Evolutionary conservation across 257 asterid genomes (phyloP).

Genomic region (Nicotiana tomentosiformis): DNA sequence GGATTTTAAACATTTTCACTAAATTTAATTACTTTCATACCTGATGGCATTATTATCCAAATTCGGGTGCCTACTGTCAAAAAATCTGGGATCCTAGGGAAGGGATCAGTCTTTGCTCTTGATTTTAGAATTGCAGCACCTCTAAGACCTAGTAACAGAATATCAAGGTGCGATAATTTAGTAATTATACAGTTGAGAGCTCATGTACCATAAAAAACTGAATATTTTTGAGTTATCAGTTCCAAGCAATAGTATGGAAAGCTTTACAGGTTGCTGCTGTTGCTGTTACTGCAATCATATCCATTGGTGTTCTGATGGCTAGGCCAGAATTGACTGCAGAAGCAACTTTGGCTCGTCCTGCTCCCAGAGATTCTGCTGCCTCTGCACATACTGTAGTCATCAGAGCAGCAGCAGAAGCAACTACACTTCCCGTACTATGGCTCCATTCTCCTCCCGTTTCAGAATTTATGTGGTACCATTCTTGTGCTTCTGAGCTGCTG

Average conservation of each 20-base stretch:
- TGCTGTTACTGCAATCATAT: slow-evolving; percentile 61
- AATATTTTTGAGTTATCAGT: background rate
- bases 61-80: slow-evolving; percentile 39
- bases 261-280: slow-evolving; percentile 58
- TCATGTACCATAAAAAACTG: background rate
- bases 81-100: slow-evolving; percentile 31
- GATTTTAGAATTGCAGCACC: slow-evolving; percentile 56
- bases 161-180: background rate
- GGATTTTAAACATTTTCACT: background rate
- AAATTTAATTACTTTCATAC: slow-evolving; percentile 14
- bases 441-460: background rate
- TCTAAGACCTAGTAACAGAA: slow-evolving; percentile 38
- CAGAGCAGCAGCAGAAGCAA: slow-evolving; percentile 58
- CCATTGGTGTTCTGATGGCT: slow-evolving; percentile 50
- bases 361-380: slow-evolving; percentile 61
- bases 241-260: background rate
- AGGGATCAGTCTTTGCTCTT: slow-evolving; percentile 35
- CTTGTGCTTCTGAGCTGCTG: slow-evolving; percentile 22
- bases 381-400: slow-evolving; percentile 58
- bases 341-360: slow-evolving; percentile 39
- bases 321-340: slow-evolving; percentile 58
- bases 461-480: slow-evolving; percentile 10
- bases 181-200: too few species aligned
- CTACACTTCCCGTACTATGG: slow-evolving; percentile 31
- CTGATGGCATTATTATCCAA: slow-evolving; percentile 51